Percentiles rank a stretch among this genome's conserved stretches.
Evolutionary conservation across 257 asterid genomes (phyloP).

Genomic region (Nicotiana noctiflora): DNA sequence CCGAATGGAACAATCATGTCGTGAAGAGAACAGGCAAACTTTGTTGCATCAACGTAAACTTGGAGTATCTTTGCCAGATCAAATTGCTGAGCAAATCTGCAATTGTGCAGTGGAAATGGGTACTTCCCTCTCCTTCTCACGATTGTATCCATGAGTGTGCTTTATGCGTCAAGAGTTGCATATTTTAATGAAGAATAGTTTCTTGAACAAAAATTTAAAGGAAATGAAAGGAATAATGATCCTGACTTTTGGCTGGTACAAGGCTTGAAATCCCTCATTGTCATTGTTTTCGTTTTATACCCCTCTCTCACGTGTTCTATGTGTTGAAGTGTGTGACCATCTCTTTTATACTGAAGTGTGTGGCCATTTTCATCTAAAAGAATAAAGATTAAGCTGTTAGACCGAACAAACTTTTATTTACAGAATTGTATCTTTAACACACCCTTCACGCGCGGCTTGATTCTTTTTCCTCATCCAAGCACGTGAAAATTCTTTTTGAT

Average conservation of each 20-base stretch:
- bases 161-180: neutral
- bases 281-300: too few relatives aligned
- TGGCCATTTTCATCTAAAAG: too few relatives aligned
- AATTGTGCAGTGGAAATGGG: slow-evolving; percentile 77
- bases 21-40: slow-evolving; percentile 55
- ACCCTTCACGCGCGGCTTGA: neutral
- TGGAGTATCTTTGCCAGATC: slow-evolving; percentile 46
- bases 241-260: neutral
- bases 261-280: neutral
- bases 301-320: neutral
- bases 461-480: neutral
- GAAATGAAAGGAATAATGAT: neutral
- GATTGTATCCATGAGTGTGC: neutral
- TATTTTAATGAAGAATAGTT: neutral
- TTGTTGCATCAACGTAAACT: slow-evolving; percentile 28
- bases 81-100: slow-evolving; percentile 71
- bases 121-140: slow-evolving; percentile 17
- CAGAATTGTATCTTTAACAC: neutral
- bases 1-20: slow-evolving; percentile 71
- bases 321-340: neutral
- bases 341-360: too few relatives aligned
- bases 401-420: too few relatives aligned
- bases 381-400: too few relatives aligned
- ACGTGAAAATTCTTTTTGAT: neutral
- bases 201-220: neutral